phyloP scores from a whole-genome alignment of 192 early-diverging fungal species.

The Rhizoclosmatium globosum region DNA sequence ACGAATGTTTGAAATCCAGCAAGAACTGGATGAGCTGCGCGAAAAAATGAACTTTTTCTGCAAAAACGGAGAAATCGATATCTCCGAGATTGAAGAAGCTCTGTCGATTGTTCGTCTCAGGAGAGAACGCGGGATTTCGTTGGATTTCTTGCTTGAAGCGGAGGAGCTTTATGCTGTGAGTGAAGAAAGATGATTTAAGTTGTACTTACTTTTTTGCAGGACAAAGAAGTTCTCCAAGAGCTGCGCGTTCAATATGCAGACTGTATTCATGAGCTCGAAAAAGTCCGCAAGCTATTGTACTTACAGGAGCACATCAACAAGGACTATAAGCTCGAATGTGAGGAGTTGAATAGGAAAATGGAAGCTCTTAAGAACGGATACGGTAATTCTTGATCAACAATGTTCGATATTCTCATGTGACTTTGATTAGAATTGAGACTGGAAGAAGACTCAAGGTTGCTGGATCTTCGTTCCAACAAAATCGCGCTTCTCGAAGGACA shows the following conservation, averaged over 20 bases:
- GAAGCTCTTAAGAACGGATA: slow-evolving; percentile 63
- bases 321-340: slow-evolving; percentile 62
- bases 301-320: slow-evolving; percentile 66
- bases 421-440: slow-evolving; percentile 56
- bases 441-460: slow-evolving; percentile 59
- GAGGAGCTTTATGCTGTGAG: slow-evolving; percentile 46
- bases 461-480: slow-evolving; percentile 59
- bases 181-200: slow-evolving; percentile 17
- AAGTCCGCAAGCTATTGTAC: slow-evolving; percentile 55
- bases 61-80: slow-evolving; percentile 49
- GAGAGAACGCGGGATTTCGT: slow-evolving; percentile 49
- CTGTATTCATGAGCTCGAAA: slow-evolving; percentile 64
- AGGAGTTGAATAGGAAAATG: slow-evolving; percentile 55
- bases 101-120: slow-evolving; percentile 52
- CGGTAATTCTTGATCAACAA: slow-evolving; percentile 46
- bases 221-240: slow-evolving; percentile 60
- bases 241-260: slow-evolving; percentile 61
- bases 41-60: slow-evolving; percentile 42
- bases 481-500: slow-evolving; percentile 61
- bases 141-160: slow-evolving; percentile 50
- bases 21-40: slow-evolving; percentile 48
- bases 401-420: background rate
- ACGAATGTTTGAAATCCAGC: slow-evolving; percentile 44
- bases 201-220: slow-evolving; percentile 40
- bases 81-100: slow-evolving; percentile 62